phyloP scores from a whole-genome alignment of 1,284 basidiomycete species.

The Mycosarcoma mackinlayi region DNA sequence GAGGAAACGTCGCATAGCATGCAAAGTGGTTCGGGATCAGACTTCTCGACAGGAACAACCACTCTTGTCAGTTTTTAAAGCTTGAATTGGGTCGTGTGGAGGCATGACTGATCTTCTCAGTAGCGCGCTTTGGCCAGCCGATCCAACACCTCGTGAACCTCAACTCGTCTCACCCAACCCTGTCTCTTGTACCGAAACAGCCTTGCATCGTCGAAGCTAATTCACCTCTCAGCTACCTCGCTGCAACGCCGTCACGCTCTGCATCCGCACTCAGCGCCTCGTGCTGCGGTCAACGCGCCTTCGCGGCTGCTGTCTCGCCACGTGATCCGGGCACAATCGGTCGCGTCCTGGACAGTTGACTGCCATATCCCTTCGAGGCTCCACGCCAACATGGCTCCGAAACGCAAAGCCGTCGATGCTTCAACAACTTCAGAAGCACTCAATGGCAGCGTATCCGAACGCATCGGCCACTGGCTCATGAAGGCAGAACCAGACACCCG shows the following conservation, averaged over 20 bases:
- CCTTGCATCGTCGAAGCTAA: no score
- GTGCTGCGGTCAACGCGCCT: background rate
- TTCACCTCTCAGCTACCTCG: constrained; percentile 1
- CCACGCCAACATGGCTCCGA: constrained; percentile 23
- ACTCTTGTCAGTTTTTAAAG: no score
- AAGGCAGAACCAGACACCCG: constrained; percentile 65
- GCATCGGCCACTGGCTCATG: constrained; percentile 56
- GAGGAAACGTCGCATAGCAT: no score
- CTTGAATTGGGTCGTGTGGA: constrained; percentile 19
- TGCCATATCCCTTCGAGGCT: background rate
- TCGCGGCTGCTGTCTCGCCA: background rate
- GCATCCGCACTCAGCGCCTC: background rate
- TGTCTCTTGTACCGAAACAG: no score
- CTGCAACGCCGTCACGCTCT: no score
- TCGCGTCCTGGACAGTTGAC: background rate
- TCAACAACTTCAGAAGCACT: background rate
- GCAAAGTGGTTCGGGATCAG: no score
- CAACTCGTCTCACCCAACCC: no score
- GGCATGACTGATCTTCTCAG: constrained; percentile 35
- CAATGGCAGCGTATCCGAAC: background rate
- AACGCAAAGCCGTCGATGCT: constrained; percentile 19
- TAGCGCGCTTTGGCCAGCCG: constrained; percentile 13
- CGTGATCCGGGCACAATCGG: constrained; percentile 5
- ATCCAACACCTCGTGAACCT: background rate
- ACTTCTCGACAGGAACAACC: no score